Evolutionary conservation across 1,139 yeast genomes (phyloP).

Genomic region (Tardiomyces depauwii): DNA sequence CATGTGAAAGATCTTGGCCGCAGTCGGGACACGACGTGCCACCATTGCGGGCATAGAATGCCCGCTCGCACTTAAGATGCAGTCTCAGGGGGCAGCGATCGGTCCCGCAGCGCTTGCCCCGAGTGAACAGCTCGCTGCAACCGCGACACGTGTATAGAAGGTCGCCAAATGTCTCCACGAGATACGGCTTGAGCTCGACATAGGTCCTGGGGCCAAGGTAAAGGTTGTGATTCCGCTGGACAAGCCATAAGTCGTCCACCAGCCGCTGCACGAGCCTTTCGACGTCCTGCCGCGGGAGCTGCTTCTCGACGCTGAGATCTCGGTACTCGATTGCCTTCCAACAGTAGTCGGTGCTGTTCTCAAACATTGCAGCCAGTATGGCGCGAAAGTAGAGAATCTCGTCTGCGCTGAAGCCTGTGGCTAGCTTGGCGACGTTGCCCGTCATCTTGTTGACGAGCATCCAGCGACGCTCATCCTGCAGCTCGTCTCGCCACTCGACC

Average conservation of each 20-base stretch:
- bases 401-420: slow-evolving; percentile 10
- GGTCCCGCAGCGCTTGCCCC: slow-evolving; percentile 36
- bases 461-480: slow-evolving; percentile 6
- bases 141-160: slow-evolving; percentile 37
- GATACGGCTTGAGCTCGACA: slow-evolving; percentile 14
- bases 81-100: slow-evolving; percentile 30
- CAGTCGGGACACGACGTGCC: slow-evolving; percentile 11
- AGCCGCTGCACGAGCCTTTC: not conserved
- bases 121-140: slow-evolving; percentile 47
- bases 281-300: not conserved
- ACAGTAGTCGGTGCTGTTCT: slow-evolving; percentile 7
- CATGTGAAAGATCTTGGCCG: not conserved
- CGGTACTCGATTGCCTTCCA: slow-evolving; percentile 3
- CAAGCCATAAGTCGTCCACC: not conserved
- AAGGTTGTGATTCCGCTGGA: not conserved
- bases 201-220: slow-evolving; percentile 8
- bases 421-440: slow-evolving; percentile 8
- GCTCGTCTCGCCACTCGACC: slow-evolving; percentile 9
- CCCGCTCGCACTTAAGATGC: slow-evolving; percentile 37
- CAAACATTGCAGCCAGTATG: slow-evolving; percentile 12
- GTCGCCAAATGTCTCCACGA: slow-evolving; percentile 37
- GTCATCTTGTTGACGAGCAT: slow-evolving; percentile 8
- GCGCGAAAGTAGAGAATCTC: slow-evolving; percentile 14
- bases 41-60: slow-evolving; percentile 20
- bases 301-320: not conserved